phyloP scores from a whole-genome alignment of 2,329 filamentous ascomycete species.

The Penicillium sp. region DNA sequence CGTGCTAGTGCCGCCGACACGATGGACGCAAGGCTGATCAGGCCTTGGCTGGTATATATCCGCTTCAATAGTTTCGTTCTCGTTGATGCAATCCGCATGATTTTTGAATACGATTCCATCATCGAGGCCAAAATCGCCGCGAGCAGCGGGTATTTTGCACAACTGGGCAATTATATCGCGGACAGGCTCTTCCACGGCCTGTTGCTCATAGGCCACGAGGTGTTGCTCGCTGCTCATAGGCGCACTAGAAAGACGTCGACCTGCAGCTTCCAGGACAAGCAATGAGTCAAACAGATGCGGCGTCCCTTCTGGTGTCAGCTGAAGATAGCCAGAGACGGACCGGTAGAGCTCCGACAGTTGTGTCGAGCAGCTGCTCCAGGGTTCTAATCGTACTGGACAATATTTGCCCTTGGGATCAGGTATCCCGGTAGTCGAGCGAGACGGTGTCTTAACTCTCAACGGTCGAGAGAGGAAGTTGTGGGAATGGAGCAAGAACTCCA shows the following conservation, averaged over 20 bases:
- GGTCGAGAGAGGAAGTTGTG: constrained; percentile 16
- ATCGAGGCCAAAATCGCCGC: constrained; percentile 13
- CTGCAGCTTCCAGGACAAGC: constrained; percentile 15
- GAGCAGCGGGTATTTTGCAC: constrained; percentile 16
- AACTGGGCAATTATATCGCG: constrained; percentile 18
- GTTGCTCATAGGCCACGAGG: constrained; percentile 20
- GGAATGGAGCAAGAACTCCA: constrained; percentile 19
- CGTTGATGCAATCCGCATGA: constrained; percentile 16
- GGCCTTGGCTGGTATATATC: constrained; percentile 5
- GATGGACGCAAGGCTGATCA: constrained; percentile 23
- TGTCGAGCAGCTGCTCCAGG: constrained; percentile 17
- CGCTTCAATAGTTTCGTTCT: constrained; percentile 7
- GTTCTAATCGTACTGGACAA: constrained; percentile 17
- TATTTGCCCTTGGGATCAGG: constrained; percentile 19
- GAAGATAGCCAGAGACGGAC: constrained; percentile 14
- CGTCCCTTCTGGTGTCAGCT: constrained; percentile 8
- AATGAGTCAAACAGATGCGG: constrained; percentile 17
- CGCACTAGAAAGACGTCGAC: constrained; percentile 10
- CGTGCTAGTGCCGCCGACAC: constrained; percentile 10
- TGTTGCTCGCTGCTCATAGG: constrained; percentile 19
- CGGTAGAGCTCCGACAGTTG: constrained; percentile 17
- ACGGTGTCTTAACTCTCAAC: constrained; percentile 16
- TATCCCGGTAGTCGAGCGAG: constrained; percentile 21
- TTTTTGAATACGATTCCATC: constrained; percentile 17
- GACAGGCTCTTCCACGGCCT: constrained; percentile 22